Conservation (phyloP, 345 rosid genomes). For the Erucastrum elatum region DNA sequence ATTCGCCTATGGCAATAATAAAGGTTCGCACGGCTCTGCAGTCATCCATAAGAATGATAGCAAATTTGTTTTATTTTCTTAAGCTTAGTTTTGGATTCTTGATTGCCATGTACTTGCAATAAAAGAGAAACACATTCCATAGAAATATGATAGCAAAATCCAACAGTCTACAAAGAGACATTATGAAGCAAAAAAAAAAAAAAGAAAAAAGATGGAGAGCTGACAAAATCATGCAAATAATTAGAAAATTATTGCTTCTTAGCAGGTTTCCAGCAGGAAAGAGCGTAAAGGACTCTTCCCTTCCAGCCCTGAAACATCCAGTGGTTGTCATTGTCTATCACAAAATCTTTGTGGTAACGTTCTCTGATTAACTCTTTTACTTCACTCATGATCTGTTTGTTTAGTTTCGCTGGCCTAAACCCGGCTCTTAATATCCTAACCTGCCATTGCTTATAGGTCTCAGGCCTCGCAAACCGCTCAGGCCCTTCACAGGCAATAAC, state of each 20-base stretch:
- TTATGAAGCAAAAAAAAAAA: background rate
- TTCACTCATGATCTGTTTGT: slow-evolving; percentile 49
- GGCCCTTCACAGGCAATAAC: slow-evolving; percentile 73
- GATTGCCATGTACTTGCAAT: slow-evolving; percentile 2
- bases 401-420: slow-evolving; percentile 9
- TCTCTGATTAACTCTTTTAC: slow-evolving; percentile 45
- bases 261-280: slow-evolving; percentile 70
- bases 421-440: slow-evolving; percentile 55
- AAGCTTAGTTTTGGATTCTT: background rate
- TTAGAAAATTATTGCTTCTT: slow-evolving; percentile 25
- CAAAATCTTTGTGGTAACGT: slow-evolving; percentile 62
- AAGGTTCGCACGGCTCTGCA: no score
- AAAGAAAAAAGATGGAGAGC: background rate
- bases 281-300: slow-evolving; percentile 64
- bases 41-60: no score
- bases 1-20: no score
- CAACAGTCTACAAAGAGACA: background rate
- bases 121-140: slow-evolving; percentile 1
- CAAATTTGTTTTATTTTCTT: background rate
- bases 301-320: slow-evolving; percentile 96
- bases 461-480: slow-evolving; percentile 70
- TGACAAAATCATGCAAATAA: slow-evolving; percentile 6
- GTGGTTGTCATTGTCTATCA: slow-evolving; percentile 56
- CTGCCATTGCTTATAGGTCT: slow-evolving; percentile 82
- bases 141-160: slow-evolving; percentile 5